Percentiles rank a stretch among this genome's conserved stretches.
phyloP scores from a whole-genome alignment of 768 basidiomycete species.

The Mycena haematopus region DNA sequence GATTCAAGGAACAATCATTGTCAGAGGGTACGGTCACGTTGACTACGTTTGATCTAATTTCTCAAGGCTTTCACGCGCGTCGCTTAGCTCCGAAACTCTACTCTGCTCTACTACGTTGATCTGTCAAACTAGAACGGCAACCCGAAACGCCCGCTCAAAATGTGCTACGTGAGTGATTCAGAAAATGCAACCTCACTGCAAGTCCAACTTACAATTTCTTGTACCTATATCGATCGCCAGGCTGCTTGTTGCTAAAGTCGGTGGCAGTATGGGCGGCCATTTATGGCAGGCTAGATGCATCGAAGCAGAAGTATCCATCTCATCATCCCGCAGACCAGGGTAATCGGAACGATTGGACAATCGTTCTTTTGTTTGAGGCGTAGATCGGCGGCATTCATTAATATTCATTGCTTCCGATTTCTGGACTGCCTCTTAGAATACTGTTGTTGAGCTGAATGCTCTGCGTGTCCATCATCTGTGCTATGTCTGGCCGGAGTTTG shows the following conservation, averaged over 20 bases:
- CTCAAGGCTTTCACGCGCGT: too few species aligned
- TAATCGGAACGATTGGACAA: constrained; percentile 15
- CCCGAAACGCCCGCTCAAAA: constrained; percentile 27
- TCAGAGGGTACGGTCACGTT: neutral
- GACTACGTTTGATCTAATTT: too few species aligned
- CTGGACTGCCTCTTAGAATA: constrained; percentile 5
- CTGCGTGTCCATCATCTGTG: constrained; percentile 10
- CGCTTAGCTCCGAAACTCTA: too few species aligned
- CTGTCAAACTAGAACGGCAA: too few species aligned
- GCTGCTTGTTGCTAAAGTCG: constrained; percentile 10
- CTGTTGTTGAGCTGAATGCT: constrained; percentile 20
- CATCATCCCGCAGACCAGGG: constrained; percentile 3
- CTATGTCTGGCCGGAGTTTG: constrained; percentile 22
- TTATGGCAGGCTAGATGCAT: constrained; percentile 7
- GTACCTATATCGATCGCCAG: constrained; percentile 5
- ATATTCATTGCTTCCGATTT: neutral
- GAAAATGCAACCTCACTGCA: neutral
- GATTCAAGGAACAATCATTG: too few species aligned
- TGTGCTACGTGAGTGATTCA: constrained; percentile 4
- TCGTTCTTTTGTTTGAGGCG: constrained; percentile 24
- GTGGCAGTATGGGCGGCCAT: constrained; percentile 20
- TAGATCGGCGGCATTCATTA: neutral
- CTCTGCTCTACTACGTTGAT: too few species aligned
- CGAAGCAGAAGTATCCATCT: neutral
- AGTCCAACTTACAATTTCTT: neutral